Base-by-base conservation (phyloP, 768 basidiomycete species). In the Tylopilus rubrobrunneus region DNA sequence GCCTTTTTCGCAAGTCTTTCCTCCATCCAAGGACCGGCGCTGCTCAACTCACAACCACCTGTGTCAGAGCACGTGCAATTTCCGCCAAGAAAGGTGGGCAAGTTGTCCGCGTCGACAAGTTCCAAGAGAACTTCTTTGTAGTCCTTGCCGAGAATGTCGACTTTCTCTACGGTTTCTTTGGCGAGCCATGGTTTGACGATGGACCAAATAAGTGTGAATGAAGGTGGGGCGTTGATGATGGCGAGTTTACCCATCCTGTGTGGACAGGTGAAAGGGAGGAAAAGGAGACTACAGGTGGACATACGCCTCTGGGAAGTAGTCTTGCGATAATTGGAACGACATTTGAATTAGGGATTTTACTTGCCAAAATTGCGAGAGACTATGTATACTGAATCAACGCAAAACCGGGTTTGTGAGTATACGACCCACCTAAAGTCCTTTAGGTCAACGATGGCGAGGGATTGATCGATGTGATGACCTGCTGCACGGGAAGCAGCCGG, bases 301-400 rank as follows among this genome's bases (percentile, higher is more conserved):
- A 49, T 63, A 89, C 86, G 84, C 84, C 65, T 90, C 87, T 1
- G 87, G 87, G 57, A 78, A 89, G 68, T 86, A 89, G 60, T 87
- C 85, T 67, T 89, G 87, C 2, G 86, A 88, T 51, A 89, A 74
- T 59, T 88, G 86, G 66, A 89, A 86, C 7, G 83, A 81, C 47
- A 67, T 71, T 46, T 81, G 75, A 23, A 77, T 78, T n/a, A 89
- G 73, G 42, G 76, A 71, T 64, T 84, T 87, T 74, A 87, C 82
- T 61, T 87, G 81, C 87, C 87, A 90, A 62, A 89, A 90, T 59
- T 87, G 82, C 37, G 74, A 68, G 44, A 88, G 66, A 14, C 86
- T 88, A 40, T 7, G n/a, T 8, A 34, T 34, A 34, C 36, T 21
- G 37, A 33, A 46, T 56, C 49, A 43, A 39, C 15, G 9, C 31